Conservation (phyloP, 1,139 yeast genomes). For the Saccharomyces hybrid region DNA sequence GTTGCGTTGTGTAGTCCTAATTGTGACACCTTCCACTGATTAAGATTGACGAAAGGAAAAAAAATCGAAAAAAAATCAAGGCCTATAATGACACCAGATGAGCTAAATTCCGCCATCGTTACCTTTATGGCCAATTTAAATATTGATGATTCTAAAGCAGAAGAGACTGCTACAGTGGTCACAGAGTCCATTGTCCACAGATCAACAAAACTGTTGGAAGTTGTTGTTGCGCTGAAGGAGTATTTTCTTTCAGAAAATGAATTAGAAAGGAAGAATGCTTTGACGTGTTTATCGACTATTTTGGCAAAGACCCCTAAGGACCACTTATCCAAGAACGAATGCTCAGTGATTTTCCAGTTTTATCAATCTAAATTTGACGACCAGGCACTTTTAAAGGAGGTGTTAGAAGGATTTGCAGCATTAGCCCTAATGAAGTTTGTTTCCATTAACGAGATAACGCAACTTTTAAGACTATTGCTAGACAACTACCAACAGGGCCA, state of each 20-base stretch:
- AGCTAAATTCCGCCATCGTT: slow-evolving; percentile 25
- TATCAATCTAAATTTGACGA: slow-evolving; percentile 62
- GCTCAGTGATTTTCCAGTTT: slow-evolving; percentile 60
- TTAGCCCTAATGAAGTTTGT: slow-evolving; percentile 46
- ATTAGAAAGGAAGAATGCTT: slow-evolving; percentile 35
- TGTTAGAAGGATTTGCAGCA: slow-evolving; percentile 49
- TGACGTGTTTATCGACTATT: slow-evolving; percentile 51
- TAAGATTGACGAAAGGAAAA: not conserved
- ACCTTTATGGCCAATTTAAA: slow-evolving; percentile 39
- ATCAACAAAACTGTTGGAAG: slow-evolving; percentile 41
- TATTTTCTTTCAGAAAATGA: slow-evolving; percentile 64
- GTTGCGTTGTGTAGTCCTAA: not conserved
- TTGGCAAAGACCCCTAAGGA: slow-evolving; percentile 36
- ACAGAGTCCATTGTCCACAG: slow-evolving; percentile 32
- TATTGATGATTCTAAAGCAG: slow-evolving; percentile 34
- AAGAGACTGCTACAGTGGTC: slow-evolving; percentile 30
- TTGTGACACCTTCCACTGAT: not conserved
- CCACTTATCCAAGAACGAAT: slow-evolving; percentile 52
- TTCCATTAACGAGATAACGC: slow-evolving; percentile 27
- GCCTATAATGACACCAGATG: not conserved
- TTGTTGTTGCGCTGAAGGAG: slow-evolving; percentile 50
- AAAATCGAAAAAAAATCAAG: not conserved
- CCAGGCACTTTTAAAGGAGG: slow-evolving; percentile 43
- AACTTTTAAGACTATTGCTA: slow-evolving; percentile 38
- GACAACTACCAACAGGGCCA: slow-evolving; percentile 52